These are phyloP conservation scores for Cyberlindnera galapagoensis DNA, from an alignment of 805 yeast species.

Conservation along the genomic window DNA sequence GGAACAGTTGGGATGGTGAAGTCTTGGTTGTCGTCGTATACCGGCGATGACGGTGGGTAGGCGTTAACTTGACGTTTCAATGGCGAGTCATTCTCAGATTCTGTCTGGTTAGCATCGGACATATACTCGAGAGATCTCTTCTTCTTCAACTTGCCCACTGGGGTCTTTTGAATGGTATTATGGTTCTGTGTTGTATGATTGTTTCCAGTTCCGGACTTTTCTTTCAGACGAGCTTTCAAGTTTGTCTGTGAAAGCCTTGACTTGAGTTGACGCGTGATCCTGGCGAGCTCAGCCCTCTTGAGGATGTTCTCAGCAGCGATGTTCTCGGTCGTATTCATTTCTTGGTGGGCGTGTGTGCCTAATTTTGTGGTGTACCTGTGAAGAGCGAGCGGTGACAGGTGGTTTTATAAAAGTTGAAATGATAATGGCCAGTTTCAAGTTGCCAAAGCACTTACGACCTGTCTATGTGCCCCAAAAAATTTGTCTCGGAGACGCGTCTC, in stretches of 20 bases:
- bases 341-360: not conserved
- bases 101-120: slow-evolving; percentile 17
- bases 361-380: too few species aligned
- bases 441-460: too few species aligned
- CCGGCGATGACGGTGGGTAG: slow-evolving; percentile 25
- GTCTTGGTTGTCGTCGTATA: slow-evolving; percentile 15
- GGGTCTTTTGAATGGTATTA: slow-evolving; percentile 2
- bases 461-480: too few species aligned
- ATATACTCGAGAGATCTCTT: slow-evolving; percentile 17
- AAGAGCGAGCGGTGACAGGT: too few species aligned
- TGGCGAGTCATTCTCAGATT: slow-evolving; percentile 19
- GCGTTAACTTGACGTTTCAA: slow-evolving; percentile 7
- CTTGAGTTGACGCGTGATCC: slow-evolving; percentile 38
- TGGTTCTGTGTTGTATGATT: not conserved
- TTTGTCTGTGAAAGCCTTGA: slow-evolving; percentile 37
- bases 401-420: too few species aligned
- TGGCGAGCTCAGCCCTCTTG: slow-evolving; percentile 39
- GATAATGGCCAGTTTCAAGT: too few species aligned
- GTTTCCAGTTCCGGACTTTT: too few species aligned
- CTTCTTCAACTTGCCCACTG: slow-evolving; percentile 8
- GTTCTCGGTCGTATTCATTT: slow-evolving; percentile 27
- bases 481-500: too few species aligned
- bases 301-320: slow-evolving; percentile 37
- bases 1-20: slow-evolving; percentile 15
- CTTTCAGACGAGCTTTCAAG: slow-evolving; percentile 21